phyloP scores from a whole-genome alignment of 352 stramenopile species.

The Phytophthora agathidicida region DNA sequence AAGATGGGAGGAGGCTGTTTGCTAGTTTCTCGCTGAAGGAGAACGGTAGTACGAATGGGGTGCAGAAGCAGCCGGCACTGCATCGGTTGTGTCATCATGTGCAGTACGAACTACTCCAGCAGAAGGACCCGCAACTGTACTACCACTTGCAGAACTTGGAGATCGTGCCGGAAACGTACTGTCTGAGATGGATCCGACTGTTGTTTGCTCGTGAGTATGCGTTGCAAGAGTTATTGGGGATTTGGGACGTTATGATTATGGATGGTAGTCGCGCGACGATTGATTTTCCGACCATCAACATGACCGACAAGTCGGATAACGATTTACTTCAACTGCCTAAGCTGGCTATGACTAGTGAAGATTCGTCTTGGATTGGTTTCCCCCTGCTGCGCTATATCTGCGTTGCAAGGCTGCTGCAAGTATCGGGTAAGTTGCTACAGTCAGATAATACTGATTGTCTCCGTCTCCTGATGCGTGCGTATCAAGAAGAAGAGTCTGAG shows the following conservation, averaged over 20 bases:
- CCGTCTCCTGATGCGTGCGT: conserved; percentile 75
- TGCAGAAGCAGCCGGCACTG: conserved; percentile 50
- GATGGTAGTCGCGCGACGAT: conserved; percentile 39
- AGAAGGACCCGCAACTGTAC: conserved; percentile 83
- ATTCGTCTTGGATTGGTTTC: conserved; percentile 60
- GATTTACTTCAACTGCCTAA: conserved; percentile 47
- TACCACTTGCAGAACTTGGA: conserved; percentile 84
- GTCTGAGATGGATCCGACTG: conserved; percentile 79
- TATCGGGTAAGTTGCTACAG: conserved; percentile 58
- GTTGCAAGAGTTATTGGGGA: conserved; percentile 58
- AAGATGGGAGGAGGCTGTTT: conserved; percentile 20
- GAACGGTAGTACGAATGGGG: conserved; percentile 28
- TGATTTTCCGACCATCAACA: conserved; percentile 43
- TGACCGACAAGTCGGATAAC: conserved; percentile 36
- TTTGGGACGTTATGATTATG: conserved; percentile 80
- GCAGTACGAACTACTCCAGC: conserved; percentile 77
- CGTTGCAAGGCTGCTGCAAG: conserved; percentile 60
- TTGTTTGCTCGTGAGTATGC: conserved; percentile 80
- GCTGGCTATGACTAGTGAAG: conserved; percentile 18
- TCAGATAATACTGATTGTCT: conserved; percentile 75
- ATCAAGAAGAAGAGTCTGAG: conserved; percentile 29
- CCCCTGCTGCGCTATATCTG: conserved; percentile 74
- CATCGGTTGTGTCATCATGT: conserved; percentile 72
- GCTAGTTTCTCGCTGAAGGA: conserved; percentile 25
- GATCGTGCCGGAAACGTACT: conserved; percentile 84